Evolutionary conservation across 2,329 filamentous ascomycete species (phyloP).

Genomic region (Diplodia scrobiculata): DNA sequence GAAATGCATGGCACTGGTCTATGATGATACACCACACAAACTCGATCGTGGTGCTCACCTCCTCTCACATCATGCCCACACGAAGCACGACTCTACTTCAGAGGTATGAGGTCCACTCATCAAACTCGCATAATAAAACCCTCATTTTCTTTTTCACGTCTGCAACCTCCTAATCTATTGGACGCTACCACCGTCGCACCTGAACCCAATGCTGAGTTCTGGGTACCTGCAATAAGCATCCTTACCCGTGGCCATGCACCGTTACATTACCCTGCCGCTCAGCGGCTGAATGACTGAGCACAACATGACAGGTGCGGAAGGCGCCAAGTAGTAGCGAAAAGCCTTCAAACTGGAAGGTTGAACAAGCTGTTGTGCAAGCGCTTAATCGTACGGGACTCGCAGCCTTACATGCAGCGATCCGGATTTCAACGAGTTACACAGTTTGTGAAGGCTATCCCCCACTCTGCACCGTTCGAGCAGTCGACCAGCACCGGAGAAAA

Average conservation of each 20-base stretch:
- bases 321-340: background rate
- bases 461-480: background rate
- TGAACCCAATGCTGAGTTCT: background rate
- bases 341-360: background rate
- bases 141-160: background rate
- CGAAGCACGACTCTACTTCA: background rate
- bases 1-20: background rate
- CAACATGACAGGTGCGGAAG: background rate
- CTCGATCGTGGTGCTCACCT: background rate
- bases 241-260: background rate
- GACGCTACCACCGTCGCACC: constrained; percentile 3
- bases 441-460: background rate
- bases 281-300: background rate
- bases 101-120: background rate
- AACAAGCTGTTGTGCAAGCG: background rate
- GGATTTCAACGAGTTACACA: background rate
- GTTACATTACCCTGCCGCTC: background rate
- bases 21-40: background rate
- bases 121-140: background rate
- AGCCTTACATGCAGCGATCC: background rate
- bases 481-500: background rate
- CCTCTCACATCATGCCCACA: background rate
- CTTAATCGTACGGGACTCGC: background rate
- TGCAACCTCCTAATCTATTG: background rate
- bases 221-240: background rate